Percentiles rank a stretch among this genome's conserved stretches.
These are phyloP conservation scores for Darksidea phi DNA, from an alignment of 495 filamentous ascomycete species.

Conservation along the genomic window DNA sequence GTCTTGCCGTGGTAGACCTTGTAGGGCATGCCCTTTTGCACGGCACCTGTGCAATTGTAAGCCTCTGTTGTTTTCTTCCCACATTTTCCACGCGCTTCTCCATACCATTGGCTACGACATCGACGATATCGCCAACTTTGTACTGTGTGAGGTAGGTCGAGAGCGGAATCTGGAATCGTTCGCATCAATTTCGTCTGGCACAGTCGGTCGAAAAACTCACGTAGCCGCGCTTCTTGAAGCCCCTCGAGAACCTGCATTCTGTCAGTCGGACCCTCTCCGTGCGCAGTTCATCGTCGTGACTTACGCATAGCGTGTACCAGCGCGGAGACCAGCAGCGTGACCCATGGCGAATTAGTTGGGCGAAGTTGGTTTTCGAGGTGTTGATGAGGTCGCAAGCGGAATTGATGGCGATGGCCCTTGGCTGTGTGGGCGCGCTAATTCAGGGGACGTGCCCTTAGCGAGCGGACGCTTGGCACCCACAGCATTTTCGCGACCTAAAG, in stretches of 20 bases:
- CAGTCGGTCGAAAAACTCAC: conserved; percentile 86
- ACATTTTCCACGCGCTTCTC: conserved; percentile 7
- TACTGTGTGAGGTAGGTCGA: conserved; percentile 83
- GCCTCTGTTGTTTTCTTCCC: conserved; percentile 3
- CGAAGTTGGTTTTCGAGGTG: conserved; percentile 17
- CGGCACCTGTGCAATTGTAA: conserved; percentile 37
- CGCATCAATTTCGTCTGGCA: conserved; percentile 28
- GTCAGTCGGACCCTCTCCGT: conserved; percentile 4
- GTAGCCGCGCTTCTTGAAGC: conserved; percentile 89
- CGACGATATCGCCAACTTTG: conserved; percentile 66
- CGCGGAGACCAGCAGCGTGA: conserved; percentile 92
- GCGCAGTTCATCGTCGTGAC: not conserved
- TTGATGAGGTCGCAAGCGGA: conserved; percentile 6
- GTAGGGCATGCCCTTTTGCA: conserved; percentile 74
- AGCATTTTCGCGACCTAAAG: not conserved
- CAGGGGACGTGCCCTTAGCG: not conserved
- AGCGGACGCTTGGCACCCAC: not conserved
- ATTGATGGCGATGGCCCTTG: not conserved
- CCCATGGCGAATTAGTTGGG: conserved; percentile 65
- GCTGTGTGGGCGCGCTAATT: conserved; percentile 4
- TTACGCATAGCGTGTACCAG: conserved; percentile 71
- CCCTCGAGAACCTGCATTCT: conserved; percentile 63
- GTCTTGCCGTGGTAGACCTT: conserved; percentile 99
- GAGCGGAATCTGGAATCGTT: conserved; percentile 80
- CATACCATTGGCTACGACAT: conserved; percentile 31